Evolutionary conservation across 139 green algal genomes (phyloP), one percentile per base, ranked within the genome.

Genomic region (Chlorella sp.): DNA sequence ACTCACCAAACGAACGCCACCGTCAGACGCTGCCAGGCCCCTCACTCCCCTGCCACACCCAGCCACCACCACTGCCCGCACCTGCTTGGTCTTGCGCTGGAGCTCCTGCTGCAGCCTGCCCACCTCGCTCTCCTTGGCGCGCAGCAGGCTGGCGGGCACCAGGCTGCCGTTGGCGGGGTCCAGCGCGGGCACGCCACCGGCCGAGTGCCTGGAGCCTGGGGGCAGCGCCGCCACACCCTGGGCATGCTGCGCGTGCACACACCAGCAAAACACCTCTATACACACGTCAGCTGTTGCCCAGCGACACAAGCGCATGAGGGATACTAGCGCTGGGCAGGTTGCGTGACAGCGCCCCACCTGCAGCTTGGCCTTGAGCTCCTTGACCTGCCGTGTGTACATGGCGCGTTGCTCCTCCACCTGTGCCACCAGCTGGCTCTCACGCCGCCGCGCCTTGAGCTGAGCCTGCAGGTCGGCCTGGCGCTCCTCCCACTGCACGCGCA

Each of bases 371-470:
- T 90, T 80, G 10, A 87, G 69, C 20, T 79, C 74, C 31, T 67
- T 78, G 27, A 90, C 70, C 14, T 73, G 35, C 2, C 74, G 42
- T 2, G 61, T 72, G 75, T 83, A 87, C 59, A 80, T 77, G 29
- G 62, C 66, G 34, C 78, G 75, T 66, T 80, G 73, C 31, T 82
- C 79, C 69, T 88, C 77, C 66, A 89, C 67, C 82, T 87, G 79
- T 35, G 76, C 42, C 31, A 74, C 74, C 34, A 63, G 2, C 55
- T 68, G 34, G 67, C 50, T 26, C 34, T 73, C 32, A n/a, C 31
- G 2, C 1, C 31, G 62, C 5, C 62, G 51, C 33, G 35, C 36
- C 61, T 73, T 32, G 63, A 55, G 42, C 42, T 55, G 42, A 55
- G 42, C 42, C 42, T 68, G 27, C 62, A 68, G 62, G 29, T 22